Conservation (phyloP, 768 basidiomycete genomes). For the Russula virescens region DNA sequence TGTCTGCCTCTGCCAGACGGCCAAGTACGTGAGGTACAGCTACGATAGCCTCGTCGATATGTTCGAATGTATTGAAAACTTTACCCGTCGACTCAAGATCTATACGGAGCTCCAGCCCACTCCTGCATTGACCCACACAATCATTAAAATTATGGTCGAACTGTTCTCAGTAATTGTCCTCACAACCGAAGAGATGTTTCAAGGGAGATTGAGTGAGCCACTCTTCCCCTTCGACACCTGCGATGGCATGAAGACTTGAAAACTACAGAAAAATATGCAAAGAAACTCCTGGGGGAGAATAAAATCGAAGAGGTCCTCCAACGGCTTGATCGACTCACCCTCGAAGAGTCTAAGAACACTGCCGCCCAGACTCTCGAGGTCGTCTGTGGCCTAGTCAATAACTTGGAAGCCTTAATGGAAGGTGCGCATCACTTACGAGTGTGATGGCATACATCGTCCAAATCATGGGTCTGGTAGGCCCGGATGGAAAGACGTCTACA, state of each 20-base stretch:
- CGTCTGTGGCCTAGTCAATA: not conserved
- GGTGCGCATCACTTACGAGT: not conserved
- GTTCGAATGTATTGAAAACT: not conserved
- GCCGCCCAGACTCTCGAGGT: not conserved
- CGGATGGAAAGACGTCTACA: no score
- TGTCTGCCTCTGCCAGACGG: not conserved
- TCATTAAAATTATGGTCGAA: not conserved
- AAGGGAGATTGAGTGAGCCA: not conserved
- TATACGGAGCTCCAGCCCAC: not conserved
- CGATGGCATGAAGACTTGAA: no score
- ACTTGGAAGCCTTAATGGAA: not conserved
- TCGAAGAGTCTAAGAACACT: not conserved
- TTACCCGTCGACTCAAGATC: not conserved
- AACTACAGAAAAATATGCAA: not conserved
- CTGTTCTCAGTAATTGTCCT: not conserved
- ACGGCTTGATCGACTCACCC: not conserved
- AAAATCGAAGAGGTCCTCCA: not conserved
- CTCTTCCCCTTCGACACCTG: no score
- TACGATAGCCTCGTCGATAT: not conserved
- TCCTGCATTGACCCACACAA: not conserved
- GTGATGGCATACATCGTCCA: not conserved
- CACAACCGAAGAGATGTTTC: not conserved
- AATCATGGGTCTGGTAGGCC: no score
- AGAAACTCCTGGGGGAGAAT: not conserved
- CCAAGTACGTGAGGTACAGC: not conserved